phyloP scores from a whole-genome alignment of 1,284 basidiomycete species.

The Leucoagaricus sp. region DNA sequence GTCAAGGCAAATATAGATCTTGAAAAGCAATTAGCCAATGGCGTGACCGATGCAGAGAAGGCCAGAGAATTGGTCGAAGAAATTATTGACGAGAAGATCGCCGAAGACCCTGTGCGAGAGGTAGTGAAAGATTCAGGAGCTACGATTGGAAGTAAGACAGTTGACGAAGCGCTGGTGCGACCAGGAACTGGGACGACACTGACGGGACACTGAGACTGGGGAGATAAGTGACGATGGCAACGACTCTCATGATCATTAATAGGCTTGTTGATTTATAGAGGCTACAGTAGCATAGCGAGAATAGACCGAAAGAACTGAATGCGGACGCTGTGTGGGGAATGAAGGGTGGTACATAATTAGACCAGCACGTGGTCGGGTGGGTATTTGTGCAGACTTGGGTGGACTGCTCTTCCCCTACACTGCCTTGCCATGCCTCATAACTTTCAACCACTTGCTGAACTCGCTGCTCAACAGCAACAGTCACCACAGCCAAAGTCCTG shows the following conservation, averaged over 20 bases:
- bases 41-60: slow-evolving; percentile 2
- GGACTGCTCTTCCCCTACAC: slow-evolving; percentile 2
- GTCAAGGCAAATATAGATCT: slow-evolving; percentile 23
- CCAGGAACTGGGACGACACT: slow-evolving; percentile 11
- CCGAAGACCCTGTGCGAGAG: slow-evolving; percentile 13
- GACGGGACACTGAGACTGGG: background rate
- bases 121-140: slow-evolving; percentile 4
- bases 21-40: slow-evolving; percentile 27
- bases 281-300: background rate
- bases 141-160: slow-evolving; percentile 11
- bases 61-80: slow-evolving; percentile 14
- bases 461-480: background rate
- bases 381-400: background rate
- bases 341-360: background rate
- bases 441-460: slow-evolving; percentile 2
- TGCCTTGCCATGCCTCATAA: slow-evolving; percentile 14
- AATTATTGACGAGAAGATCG: slow-evolving; percentile 13
- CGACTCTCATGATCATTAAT: background rate
- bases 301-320: background rate
- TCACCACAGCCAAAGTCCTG: slow-evolving; percentile 10
- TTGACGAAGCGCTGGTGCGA: background rate
- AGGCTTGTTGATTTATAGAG: background rate
- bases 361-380: slow-evolving; percentile 11
- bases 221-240: background rate
- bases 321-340: background rate